Conservation (phyloP, 2,329 filamentous ascomycete genomes). For the Hypoxylon sp. region DNA sequence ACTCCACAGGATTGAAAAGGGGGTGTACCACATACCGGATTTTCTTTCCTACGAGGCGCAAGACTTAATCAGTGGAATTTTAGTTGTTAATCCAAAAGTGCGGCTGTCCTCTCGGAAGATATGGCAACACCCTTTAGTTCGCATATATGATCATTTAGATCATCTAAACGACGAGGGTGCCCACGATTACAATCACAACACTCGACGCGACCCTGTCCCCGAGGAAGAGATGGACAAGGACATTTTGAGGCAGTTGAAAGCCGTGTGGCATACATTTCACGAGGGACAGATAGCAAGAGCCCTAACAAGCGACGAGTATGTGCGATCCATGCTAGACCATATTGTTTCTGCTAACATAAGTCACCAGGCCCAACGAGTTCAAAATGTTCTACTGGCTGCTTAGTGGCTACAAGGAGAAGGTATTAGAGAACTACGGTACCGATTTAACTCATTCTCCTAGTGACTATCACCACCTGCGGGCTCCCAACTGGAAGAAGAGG, state of each 20-base stretch:
- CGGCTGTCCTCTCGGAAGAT: constrained; percentile 86
- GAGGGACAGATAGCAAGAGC: constrained; percentile 79
- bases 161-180: constrained; percentile 71
- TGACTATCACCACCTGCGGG: constrained; percentile 87
- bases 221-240: constrained; percentile 82
- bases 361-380: constrained; percentile 83
- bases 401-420: constrained; percentile 83
- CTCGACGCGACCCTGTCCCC: constrained; percentile 70
- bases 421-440: constrained; percentile 88
- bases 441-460: constrained; percentile 87
- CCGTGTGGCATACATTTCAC: constrained; percentile 89
- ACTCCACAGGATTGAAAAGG: constrained; percentile 72
- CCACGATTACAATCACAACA: constrained; percentile 72
- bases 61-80: constrained; percentile 83
- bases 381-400: constrained; percentile 94
- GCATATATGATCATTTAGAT: constrained; percentile 84
- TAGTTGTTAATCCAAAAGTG: constrained; percentile 81
- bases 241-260: constrained; percentile 86
- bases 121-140: constrained; percentile 88
- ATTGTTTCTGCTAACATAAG: constrained; percentile 47
- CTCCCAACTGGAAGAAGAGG: constrained; percentile 70
- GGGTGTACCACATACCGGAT: constrained; percentile 72
- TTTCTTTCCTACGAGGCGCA: constrained; percentile 77
- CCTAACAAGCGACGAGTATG: constrained; percentile 76
- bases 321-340: constrained; percentile 38